Evolutionary conservation across 495 filamentous ascomycete species (phyloP).

Genomic region (Daldinia bambusicola): DNA sequence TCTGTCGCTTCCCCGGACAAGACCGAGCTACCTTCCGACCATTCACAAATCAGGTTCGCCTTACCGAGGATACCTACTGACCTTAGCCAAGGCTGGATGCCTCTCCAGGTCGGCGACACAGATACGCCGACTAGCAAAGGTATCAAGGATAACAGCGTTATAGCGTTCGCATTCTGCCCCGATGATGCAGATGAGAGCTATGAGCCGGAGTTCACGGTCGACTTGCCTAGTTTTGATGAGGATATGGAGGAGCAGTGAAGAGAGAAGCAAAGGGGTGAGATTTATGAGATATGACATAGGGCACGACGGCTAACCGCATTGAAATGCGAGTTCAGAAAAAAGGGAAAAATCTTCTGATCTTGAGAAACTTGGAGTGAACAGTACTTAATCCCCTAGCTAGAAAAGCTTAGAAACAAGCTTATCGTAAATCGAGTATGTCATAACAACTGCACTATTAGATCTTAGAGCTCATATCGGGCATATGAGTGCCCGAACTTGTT

Average conservation of each 20-base stretch:
- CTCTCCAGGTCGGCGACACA: conserved; percentile 46
- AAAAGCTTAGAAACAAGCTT: neutral
- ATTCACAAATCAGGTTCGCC: conserved; percentile 55
- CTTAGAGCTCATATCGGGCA: neutral
- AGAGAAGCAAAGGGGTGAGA: neutral
- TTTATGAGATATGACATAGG: conserved; percentile 22
- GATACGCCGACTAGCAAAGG: conserved; percentile 53
- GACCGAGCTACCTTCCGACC: conserved; percentile 51
- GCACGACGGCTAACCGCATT: neutral
- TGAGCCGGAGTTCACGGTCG: conserved; percentile 71
- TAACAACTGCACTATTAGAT: neutral
- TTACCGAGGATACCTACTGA: conserved; percentile 50
- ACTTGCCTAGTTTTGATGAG: conserved; percentile 62
- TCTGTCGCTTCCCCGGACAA: conserved; percentile 30
- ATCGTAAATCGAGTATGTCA: neutral
- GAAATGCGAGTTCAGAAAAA: neutral
- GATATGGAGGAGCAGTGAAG: conserved; percentile 36
- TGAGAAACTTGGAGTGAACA: neutral
- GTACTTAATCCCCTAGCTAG: neutral
- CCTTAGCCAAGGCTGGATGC: conserved; percentile 54
- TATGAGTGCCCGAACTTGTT: too few species aligned
- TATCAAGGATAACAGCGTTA: conserved; percentile 64
- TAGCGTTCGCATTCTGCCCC: conserved; percentile 75
- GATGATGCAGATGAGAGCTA: conserved; percentile 58
- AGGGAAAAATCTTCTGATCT: neutral